Base-by-base conservation (phyloP, 495 filamentous ascomycete genomes). In the Sabuloglossum arenarium region DNA sequence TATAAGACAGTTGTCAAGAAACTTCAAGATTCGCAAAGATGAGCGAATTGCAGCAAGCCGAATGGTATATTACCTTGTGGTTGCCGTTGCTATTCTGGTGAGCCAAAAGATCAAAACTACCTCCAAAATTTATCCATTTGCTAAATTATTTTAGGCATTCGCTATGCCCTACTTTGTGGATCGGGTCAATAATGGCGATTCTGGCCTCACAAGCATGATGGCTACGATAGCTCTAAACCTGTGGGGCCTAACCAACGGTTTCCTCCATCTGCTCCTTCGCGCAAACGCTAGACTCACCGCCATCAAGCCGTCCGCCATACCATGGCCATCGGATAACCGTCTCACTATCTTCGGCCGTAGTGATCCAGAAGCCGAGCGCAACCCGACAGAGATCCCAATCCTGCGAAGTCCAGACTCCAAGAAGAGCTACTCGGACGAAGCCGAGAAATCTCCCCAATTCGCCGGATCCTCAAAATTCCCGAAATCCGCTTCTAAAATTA, bases 221-320 rank as follows among this genome's bases (percentile, higher is more conserved):
- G 68, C 67, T 11, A 64, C 67, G 32, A 62, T 70, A 10, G 62
- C 64, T 6, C 31, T 69, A 1, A 70, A 69, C 54, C 45, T 69
- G 14, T 64, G 62, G 25, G 68, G 68, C 32, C 47, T 70, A 25
- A 61, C 66, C 45, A 58, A 56, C 32, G 60, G 63, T 16, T 45
- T 69, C 27, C 59, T 70, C 5, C 66, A 70, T 19, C 46, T 70
- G 0, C 61, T 67, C 39, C 60, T 70, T 24, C 58, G 67, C 54
- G 61, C 67, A 16, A 68, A 68, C 46, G 63, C 67, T 16, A 61
- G 61, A 1, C 59, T 57, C 27, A 65, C 63, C 29, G 59, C 67
- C 4, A 68, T 70, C 55, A 58, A 59, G 12, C 61, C 63, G 24
- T 54, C 59, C 53, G 31, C 55, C 32, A 51, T 49, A 28, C 46